A percentile compares a stretch with the other conserved stretches of the same genome.
Conservation (phyloP, 768 basidiomycete species). For the Lentinus brumalis region DNA sequence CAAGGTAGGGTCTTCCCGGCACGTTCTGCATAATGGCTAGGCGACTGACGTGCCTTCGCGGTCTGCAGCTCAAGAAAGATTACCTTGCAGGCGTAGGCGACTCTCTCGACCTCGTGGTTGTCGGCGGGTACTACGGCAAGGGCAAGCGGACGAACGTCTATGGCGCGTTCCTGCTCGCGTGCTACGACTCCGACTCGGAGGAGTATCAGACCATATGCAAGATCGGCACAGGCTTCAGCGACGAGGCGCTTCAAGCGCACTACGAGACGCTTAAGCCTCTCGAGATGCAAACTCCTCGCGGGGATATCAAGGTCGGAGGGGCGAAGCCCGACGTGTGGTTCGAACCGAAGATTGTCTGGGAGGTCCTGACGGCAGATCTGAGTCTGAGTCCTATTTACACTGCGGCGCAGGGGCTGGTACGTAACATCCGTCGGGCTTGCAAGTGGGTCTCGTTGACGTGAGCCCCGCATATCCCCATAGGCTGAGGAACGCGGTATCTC, state of each 20-base stretch:
- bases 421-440: constrained; percentile 29
- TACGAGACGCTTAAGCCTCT: constrained; percentile 81
- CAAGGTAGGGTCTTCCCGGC: constrained; percentile 59
- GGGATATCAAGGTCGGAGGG: constrained; percentile 86
- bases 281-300: constrained; percentile 66
- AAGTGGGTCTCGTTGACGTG: not conserved
- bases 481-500: constrained; percentile 92
- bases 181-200: constrained; percentile 93
- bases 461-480: constrained; percentile 38
- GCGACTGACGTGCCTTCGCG: not conserved
- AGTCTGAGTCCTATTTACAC: constrained; percentile 96
- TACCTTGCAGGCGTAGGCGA: constrained; percentile 96
- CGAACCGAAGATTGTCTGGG: constrained; percentile 97
- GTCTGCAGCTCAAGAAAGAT: constrained; percentile 90
- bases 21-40: not conserved
- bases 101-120: constrained; percentile 96
- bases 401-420: constrained; percentile 88
- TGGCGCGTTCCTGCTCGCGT: constrained; percentile 96
- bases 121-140: constrained; percentile 96
- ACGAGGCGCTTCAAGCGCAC: constrained; percentile 82
- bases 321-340: constrained; percentile 99
- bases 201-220: constrained; percentile 98
- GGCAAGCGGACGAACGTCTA: constrained; percentile 98
- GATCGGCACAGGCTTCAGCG: constrained; percentile 97
- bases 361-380: constrained; percentile 95